A percentile compares a stretch with the other conserved stretches of the same genome.
Conservation (phyloP, 306 rosid genomes). For the Gleditsia sinensis region DNA sequence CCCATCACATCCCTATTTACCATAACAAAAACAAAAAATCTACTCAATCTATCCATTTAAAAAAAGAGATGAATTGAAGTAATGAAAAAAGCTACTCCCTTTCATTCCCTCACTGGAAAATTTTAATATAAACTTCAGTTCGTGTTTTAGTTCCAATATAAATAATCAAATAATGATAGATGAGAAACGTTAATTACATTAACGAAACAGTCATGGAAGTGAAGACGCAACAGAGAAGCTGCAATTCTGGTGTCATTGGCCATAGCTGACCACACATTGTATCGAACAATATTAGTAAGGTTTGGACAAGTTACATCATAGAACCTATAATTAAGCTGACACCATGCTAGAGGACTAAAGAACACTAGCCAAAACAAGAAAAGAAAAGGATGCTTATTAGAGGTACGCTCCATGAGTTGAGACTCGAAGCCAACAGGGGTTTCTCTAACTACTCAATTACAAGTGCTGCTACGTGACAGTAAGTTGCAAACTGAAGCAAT, state of each 20-base stretch:
- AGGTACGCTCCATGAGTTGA: slow-evolving; percentile 41
- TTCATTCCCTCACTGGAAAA: too few species aligned
- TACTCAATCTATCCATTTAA: background rate
- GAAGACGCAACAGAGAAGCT: slow-evolving; percentile 93
- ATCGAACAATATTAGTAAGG: slow-evolving; percentile 55
- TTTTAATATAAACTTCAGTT: background rate
- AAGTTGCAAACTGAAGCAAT: slow-evolving; percentile 33
- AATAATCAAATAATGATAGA: background rate
- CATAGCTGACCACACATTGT: slow-evolving; percentile 64
- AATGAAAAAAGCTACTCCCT: too few species aligned
- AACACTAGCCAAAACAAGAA: slow-evolving; percentile 52
- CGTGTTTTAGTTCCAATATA: background rate
- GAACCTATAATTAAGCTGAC: slow-evolving; percentile 73
- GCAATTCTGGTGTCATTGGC: slow-evolving; percentile 80
- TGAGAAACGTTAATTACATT: slow-evolving; percentile 44
- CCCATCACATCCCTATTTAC: slow-evolving; percentile 78
- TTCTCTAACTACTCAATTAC: slow-evolving; percentile 25
- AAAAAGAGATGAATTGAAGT: background rate
- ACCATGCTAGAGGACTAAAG: slow-evolving; percentile 48
- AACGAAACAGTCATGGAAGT: slow-evolving; percentile 92
- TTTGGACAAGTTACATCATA: slow-evolving; percentile 71
- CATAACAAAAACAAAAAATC: background rate
- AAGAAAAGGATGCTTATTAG: slow-evolving; percentile 35
- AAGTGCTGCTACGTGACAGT: slow-evolving; percentile 28
- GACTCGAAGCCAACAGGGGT: background rate